Base-by-base conservation (phyloP, 2,329 filamentous ascomycete species). In the Macrophomina tecta region DNA sequence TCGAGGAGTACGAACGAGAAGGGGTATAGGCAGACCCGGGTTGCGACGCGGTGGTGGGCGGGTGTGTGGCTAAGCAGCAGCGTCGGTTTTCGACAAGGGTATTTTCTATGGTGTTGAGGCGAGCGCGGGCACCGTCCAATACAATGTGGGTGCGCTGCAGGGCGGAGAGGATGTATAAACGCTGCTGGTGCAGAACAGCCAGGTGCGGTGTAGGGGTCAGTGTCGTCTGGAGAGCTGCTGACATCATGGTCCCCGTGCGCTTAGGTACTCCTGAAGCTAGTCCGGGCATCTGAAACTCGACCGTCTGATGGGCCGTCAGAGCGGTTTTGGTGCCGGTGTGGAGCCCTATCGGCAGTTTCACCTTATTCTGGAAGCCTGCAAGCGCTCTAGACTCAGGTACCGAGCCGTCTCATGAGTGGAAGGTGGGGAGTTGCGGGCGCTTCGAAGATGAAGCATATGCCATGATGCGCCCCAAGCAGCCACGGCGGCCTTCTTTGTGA, bases 201-300 rank as follows among this genome's bases (percentile, higher is more conserved):
- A 66, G 56, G 42, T 65, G 46, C 51, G 52, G 51, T 64, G 61
- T 56, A 49, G 58, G 58, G 42, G 58, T 62, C 18, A 49, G 46
- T 14, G 58, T 48, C 42, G 58, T 49, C 58, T 62, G 58, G 9
- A 62, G 58, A 49, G 58, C 58, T 62, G 58, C 58, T 62, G 58
- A 62, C 58, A 62, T 62, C 58, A 62, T 62, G 58, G 58, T 38
- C 58, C n/a, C 58, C 58, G 58, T 62, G 58, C 58, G 58, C 49
- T 23, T 32, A 16, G 6, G 36, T 49, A 49, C 58, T 49, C 58
- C 58, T 62, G 58, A 49, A 62, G 42, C 58, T 62, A 62, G 58
- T 34, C 58, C 45, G 32, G 46, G 16, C 58, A 62, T 62, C 42
- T 62, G 58, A 62, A 62, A 62, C 58, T 62, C 58, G 58, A 11